Conservation (phyloP, 129 eudicot genomes). For the Rutidosis leptorrhynchoides region DNA sequence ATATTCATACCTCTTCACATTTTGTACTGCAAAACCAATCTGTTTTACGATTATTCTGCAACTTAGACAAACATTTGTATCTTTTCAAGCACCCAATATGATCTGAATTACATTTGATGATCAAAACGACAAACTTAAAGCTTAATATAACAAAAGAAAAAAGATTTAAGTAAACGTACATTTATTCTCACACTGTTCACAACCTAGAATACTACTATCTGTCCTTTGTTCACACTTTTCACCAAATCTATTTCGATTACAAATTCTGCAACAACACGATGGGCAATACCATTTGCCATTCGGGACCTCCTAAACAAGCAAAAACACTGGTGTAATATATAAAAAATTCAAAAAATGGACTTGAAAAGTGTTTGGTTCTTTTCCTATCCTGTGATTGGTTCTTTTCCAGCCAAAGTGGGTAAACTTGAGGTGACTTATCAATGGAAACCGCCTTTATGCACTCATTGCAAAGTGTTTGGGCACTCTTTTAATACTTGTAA, state of each 20-base stretch:
- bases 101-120: constrained; percentile 35
- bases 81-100: constrained; percentile 56
- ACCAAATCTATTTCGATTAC: constrained; percentile 37
- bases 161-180: constrained; percentile 40
- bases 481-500: too few relatives aligned
- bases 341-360: background rate
- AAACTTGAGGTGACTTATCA: too few relatives aligned
- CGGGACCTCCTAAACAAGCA: constrained; percentile 48
- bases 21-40: constrained; percentile 56
- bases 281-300: constrained; percentile 84
- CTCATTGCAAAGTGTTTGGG: too few relatives aligned
- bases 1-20: constrained; percentile 57
- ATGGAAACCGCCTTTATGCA: too few relatives aligned
- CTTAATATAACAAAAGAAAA: background rate
- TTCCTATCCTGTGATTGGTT: too few relatives aligned
- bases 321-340: background rate
- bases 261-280: constrained; percentile 68
- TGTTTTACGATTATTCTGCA: constrained; percentile 25
- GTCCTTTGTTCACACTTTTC: constrained; percentile 14
- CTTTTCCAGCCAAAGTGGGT: too few relatives aligned
- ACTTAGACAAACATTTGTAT: constrained; percentile 21
- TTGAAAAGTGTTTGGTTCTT: too few relatives aligned
- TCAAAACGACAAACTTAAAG: constrained; percentile 2
- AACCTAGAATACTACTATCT: constrained; percentile 32
- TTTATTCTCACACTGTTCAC: constrained; percentile 58